Evolutionary conservation across 495 filamentous ascomycete genomes (phyloP).

Genomic region (Echria macrotheca): DNA sequence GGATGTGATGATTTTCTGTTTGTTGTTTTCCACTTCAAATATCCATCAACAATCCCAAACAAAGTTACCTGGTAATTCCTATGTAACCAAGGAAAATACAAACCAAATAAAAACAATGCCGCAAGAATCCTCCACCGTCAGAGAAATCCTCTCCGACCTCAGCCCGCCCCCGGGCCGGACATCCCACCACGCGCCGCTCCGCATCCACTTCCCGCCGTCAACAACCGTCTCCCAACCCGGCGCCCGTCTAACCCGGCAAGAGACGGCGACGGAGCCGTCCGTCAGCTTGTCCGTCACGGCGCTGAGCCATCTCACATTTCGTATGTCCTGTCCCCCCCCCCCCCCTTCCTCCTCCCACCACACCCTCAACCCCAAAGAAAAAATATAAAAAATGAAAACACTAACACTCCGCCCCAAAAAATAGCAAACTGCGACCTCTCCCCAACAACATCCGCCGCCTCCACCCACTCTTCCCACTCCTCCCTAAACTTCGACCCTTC

Average conservation of each 20-base stretch:
- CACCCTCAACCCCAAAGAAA: too few relatives aligned
- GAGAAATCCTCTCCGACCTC: slow-evolving; percentile 15
- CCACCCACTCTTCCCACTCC: slow-evolving; percentile 3
- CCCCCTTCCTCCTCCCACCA: too few relatives aligned
- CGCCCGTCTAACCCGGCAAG: slow-evolving; percentile 11
- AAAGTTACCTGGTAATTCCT: too few relatives aligned
- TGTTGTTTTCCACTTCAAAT: too few relatives aligned
- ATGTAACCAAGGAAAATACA: too few relatives aligned
- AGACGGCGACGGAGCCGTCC: slow-evolving; percentile 13
- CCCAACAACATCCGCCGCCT: slow-evolving; percentile 8
- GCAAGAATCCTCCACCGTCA: slow-evolving; percentile 16
- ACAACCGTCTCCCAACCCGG: slow-evolving; percentile 17
- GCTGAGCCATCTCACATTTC: slow-evolving; percentile 16
- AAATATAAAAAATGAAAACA: too few relatives aligned
- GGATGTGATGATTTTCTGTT: too few relatives aligned
- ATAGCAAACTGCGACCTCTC: slow-evolving; percentile 24
- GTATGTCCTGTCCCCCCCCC: too few relatives aligned
- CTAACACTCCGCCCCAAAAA: too few relatives aligned
- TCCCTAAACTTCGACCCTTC: not conserved
- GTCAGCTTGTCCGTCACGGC: slow-evolving; percentile 21
- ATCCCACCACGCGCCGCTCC: slow-evolving; percentile 12
- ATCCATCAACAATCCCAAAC: too few relatives aligned
- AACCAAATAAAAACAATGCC: slow-evolving; percentile 19
- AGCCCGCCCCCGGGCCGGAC: slow-evolving; percentile 3
- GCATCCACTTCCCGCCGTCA: slow-evolving; percentile 23